Evolutionary conservation across 2,329 filamentous ascomycete species (phyloP), one percentile per base, ranked within the genome.

Genomic region (Mycosphaerella sp.): DNA sequence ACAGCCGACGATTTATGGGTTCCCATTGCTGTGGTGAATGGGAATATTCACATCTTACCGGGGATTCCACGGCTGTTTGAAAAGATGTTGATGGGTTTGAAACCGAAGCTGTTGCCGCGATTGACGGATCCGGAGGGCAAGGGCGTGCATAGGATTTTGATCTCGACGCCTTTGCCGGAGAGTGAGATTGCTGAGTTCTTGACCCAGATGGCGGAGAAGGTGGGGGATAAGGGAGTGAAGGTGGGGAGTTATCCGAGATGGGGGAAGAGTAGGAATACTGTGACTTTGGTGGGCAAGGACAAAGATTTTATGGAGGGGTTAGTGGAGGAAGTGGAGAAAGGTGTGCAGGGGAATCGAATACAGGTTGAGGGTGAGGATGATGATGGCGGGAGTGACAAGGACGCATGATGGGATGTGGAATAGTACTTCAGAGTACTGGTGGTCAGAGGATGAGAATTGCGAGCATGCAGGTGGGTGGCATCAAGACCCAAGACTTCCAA

Each of bases 191-290:
- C 93, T 10, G 80, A 77, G 14, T 96, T 87, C 66, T 74, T 98
- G 63, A 91, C 89, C 1, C 79, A 87, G 58, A 73, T 97, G 56
- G 87, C 90, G 4, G 78, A 74, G 25, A 81, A 81, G 67, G 86
- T 90, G 17, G 85, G 82, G 66, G 73, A 81, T 0, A 82, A 79
- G 63, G 89, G 89, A 2, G 79, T 97, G 63, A 97, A 97, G 73
- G 89, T 97, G 13, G 93, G 93, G 41, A 95, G 88, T 70, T 97
- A 98, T 70, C 93, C 93, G 32, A 77, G 89, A 49, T 96, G 90
- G 89, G 88, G 86, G 4, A 91, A 88, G 76, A 81, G 82, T 63
- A 78, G 78, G 57, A 97, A 97, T 70, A 93, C 89, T 0, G 89
- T 97, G 42, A 96, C 91, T 9, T 74, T 98, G 47, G 90, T 96